Evolutionary conservation across 2,329 filamentous ascomycete genomes (phyloP).

Genomic region (Ophiostoma populinum): DNA sequence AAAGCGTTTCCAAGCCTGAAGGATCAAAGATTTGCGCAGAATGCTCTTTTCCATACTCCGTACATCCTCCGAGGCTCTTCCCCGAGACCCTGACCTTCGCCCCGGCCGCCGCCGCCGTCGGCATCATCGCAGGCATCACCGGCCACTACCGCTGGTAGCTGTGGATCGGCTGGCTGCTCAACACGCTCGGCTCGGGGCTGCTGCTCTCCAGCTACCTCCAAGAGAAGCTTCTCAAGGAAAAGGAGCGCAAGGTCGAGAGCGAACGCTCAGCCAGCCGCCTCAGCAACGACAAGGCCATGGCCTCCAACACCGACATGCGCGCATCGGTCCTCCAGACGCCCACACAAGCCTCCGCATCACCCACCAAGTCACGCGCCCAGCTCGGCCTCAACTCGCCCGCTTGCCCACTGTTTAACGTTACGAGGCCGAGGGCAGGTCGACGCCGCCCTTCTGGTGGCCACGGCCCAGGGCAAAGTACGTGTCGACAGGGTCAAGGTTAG

Average conservation of each 20-base stretch:
- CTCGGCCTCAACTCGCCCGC: too few species aligned
- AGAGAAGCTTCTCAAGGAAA: conserved; percentile 34
- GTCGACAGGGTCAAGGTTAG: conserved; percentile 75
- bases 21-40: too few species aligned
- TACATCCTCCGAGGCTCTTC: too few species aligned
- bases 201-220: conserved; percentile 32
- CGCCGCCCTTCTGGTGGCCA: conserved; percentile 86
- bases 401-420: too few species aligned
- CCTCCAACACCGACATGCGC: conserved; percentile 22
- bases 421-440: conserved; percentile 84
- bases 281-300: conserved; percentile 21
- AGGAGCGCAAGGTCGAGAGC: conserved; percentile 30
- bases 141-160: conserved; percentile 18
- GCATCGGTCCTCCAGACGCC: not conserved
- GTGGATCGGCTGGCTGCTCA: conserved; percentile 14
- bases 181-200: conserved; percentile 15
- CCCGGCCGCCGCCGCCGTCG: conserved; percentile 10
- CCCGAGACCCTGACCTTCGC: conserved; percentile 13
- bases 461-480: conserved; percentile 99
- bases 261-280: conserved; percentile 23
- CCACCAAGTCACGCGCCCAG: too few species aligned
- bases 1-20: too few species aligned
- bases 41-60: too few species aligned
- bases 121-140: conserved; percentile 9
- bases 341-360: not conserved